These are phyloP conservation scores for Fusarium musae DNA, from an alignment of 2,329 filamentous ascomycete species.

Conservation along the genomic window DNA sequence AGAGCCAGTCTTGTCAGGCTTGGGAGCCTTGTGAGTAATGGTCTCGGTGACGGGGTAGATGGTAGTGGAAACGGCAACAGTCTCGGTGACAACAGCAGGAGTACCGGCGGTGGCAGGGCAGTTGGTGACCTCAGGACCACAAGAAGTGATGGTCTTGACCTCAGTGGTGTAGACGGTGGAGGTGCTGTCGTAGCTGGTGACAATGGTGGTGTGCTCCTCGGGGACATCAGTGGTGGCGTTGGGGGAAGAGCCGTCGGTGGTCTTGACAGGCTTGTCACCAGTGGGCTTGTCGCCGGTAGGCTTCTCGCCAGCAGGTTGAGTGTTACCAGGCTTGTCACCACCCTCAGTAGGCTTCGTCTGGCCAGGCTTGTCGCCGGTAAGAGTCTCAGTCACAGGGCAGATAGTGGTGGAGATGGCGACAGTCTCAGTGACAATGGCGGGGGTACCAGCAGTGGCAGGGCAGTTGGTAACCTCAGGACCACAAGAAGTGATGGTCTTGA, in stretches of 20 bases:
- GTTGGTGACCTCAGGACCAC: constrained; percentile 53
- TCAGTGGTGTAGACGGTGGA: constrained; percentile 26
- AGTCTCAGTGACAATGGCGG: constrained; percentile 63
- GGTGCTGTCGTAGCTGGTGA: constrained; percentile 28
- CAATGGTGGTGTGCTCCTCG: constrained; percentile 26
- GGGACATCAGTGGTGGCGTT: constrained; percentile 44
- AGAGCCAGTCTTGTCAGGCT: constrained; percentile 36
- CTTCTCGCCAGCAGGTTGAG: constrained; percentile 11
- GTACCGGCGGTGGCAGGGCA: constrained; percentile 56
- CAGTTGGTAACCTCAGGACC: constrained; percentile 60
- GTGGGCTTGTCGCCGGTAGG: constrained; percentile 21
- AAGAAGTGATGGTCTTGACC: constrained; percentile 35
- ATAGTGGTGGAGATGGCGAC: constrained; percentile 69
- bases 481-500: constrained; percentile 63
- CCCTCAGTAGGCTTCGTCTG: constrained; percentile 16
- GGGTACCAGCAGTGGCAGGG: constrained; percentile 58
- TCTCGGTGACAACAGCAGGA: constrained; percentile 41
- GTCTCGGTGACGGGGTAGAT: constrained; percentile 43
- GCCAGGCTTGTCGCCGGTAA: constrained; percentile 24
- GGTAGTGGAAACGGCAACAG: constrained; percentile 38
- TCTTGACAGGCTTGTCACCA: constrained; percentile 14
- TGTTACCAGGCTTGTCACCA: constrained; percentile 13
- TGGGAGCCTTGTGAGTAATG: constrained; percentile 30
- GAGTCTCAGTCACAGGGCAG: constrained; percentile 69
- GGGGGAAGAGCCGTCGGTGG: constrained; percentile 31